A percentile compares a stretch with the other conserved stretches of the same genome.
Conservation (phyloP, 2,329 filamentous ascomycete genomes). For the Dothidotthia symphoricarpi region DNA sequence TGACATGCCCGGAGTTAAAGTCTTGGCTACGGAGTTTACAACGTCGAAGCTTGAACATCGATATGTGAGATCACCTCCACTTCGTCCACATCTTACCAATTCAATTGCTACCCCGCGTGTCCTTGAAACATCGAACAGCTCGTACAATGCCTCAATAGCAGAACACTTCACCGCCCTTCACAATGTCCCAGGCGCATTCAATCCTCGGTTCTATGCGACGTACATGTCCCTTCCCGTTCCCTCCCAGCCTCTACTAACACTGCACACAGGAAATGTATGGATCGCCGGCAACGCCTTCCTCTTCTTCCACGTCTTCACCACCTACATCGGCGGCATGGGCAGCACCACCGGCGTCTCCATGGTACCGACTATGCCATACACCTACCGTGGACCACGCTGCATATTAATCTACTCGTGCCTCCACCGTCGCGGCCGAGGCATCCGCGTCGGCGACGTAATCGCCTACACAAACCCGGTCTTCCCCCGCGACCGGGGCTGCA, state of each 20-base stretch:
- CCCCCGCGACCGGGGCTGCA: conserved; percentile 62
- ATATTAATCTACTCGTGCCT: conserved; percentile 28
- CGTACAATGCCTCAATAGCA: too few relatives aligned
- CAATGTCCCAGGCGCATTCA: background rate
- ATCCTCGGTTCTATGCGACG: too few relatives aligned
- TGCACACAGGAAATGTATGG: too few relatives aligned
- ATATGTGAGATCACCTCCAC: too few relatives aligned
- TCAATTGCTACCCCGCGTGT: background rate
- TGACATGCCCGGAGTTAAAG: conserved; percentile 15
- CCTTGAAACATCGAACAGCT: too few relatives aligned
- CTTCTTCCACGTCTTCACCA: conserved; percentile 37
- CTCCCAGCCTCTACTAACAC: too few relatives aligned
- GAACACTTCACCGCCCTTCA: background rate
- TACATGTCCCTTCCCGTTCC: too few relatives aligned
- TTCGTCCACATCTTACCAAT: background rate
- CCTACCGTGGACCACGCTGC: conserved; percentile 10
- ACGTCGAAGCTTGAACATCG: conserved; percentile 1
- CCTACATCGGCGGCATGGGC: conserved; percentile 61
- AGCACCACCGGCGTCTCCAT: conserved; percentile 74
- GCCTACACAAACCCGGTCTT: conserved; percentile 70
- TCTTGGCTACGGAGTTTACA: conserved; percentile 18
- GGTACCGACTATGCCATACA: conserved; percentile 70
- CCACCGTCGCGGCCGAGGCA: conserved; percentile 56
- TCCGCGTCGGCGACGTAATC: conserved; percentile 80
- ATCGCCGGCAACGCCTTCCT: conserved; percentile 17